Conservation (phyloP, 2,329 filamentous ascomycete genomes). For the Pyricularia grisea region DNA sequence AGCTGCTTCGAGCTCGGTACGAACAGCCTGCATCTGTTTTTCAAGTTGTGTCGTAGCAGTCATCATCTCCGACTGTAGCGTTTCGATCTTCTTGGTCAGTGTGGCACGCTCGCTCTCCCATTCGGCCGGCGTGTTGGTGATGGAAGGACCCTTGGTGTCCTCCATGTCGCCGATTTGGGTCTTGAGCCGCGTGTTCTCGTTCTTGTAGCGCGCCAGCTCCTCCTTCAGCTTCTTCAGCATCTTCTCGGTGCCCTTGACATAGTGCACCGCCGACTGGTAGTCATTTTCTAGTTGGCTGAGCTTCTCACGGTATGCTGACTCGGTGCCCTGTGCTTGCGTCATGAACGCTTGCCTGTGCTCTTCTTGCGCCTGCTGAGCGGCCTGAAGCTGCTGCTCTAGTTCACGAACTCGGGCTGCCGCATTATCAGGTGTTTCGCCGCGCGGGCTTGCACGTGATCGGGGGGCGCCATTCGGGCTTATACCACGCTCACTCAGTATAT, state of each 20-base stretch:
- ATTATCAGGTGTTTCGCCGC: slow-evolving; percentile 73
- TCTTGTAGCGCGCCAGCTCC: slow-evolving; percentile 86
- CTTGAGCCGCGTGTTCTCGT: slow-evolving; percentile 74
- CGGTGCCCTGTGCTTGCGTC: slow-evolving; percentile 75
- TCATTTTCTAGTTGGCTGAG: slow-evolving; percentile 90
- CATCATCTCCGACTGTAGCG: slow-evolving; percentile 60
- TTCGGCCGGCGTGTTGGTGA: slow-evolving; percentile 38
- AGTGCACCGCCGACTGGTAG: slow-evolving; percentile 95
- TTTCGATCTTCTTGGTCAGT: slow-evolving; percentile 59
- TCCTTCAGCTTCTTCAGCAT: slow-evolving; percentile 99
- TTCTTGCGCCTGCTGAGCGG: slow-evolving; percentile 69
- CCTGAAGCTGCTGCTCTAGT: slow-evolving; percentile 78
- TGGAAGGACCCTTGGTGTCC: slow-evolving; percentile 33
- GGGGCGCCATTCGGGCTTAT: slow-evolving; percentile 67
- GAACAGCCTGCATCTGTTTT: slow-evolving; percentile 57
- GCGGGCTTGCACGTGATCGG: slow-evolving; percentile 64
- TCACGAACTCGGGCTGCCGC: slow-evolving; percentile 58
- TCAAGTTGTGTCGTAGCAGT: slow-evolving; percentile 61
- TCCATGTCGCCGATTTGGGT: slow-evolving; percentile 65
- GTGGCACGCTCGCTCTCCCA: slow-evolving; percentile 68
- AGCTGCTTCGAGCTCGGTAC: slow-evolving; percentile 56
- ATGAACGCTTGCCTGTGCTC: slow-evolving; percentile 74
- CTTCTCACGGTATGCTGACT: slow-evolving; percentile 84
- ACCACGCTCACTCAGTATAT: slow-evolving; percentile 81
- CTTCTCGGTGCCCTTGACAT: slow-evolving; percentile 97